These are phyloP conservation scores for Cyberlindnera euphorbiiphila DNA, from an alignment of 805 yeast species.

Conservation along the genomic window DNA sequence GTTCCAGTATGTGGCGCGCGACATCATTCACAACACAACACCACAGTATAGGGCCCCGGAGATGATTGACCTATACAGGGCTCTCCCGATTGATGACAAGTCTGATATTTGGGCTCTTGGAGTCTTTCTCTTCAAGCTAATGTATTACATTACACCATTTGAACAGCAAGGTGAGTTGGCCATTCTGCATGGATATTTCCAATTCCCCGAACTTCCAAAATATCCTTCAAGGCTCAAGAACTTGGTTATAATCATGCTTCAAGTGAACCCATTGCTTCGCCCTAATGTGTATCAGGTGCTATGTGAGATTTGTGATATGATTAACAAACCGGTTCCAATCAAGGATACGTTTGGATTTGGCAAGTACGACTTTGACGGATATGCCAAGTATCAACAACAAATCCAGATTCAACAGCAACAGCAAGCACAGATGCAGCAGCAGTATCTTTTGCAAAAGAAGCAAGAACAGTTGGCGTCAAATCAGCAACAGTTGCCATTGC, in stretches of 20 bases:
- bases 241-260: constrained; percentile 72
- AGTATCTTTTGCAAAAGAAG: constrained; percentile 17
- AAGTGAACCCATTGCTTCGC: constrained; percentile 75
- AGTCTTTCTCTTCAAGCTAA: constrained; percentile 80
- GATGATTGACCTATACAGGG: constrained; percentile 85
- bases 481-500: constrained; percentile 14
- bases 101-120: constrained; percentile 98
- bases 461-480: constrained; percentile 21
- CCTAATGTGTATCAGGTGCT: constrained; percentile 86
- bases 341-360: constrained; percentile 42
- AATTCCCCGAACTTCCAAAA: constrained; percentile 65
- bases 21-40: constrained; percentile 85
- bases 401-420: constrained; percentile 37
- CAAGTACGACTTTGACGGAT: constrained; percentile 54
- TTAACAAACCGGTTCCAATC: constrained; percentile 48
- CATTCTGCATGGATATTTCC: constrained; percentile 77
- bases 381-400: constrained; percentile 44
- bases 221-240: constrained; percentile 71
- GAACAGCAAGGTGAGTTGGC: constrained; percentile 82
- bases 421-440: constrained; percentile 29
- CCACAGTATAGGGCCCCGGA: constrained; percentile 96
- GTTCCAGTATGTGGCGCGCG: constrained; percentile 74
- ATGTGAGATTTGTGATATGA: constrained; percentile 56
- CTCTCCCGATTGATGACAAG: constrained; percentile 84
- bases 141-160: constrained; percentile 93